Base-by-base conservation (phyloP, 148 eudicot species). In the Pouteria glomerata region DNA sequence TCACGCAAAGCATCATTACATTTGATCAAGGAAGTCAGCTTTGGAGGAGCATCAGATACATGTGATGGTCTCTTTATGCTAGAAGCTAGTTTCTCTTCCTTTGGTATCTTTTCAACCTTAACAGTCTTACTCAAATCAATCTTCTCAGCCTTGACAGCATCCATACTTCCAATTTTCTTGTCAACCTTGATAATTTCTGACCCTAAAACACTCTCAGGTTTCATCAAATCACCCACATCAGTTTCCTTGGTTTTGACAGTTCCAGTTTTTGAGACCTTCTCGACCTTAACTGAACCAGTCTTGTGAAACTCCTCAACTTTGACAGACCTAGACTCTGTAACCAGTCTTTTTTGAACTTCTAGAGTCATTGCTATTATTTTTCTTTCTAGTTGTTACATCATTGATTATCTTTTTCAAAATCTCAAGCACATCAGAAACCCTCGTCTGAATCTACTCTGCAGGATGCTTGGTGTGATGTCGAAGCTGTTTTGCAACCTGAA, bases 21-120 rank as follows among this genome's bases (percentile, higher is more conserved):
- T 63, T 85, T 84, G 72, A 84, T 57, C 81, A 88, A 75, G 30
- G 87, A 74, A 39, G 82, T 82, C 76, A 88, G 71, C 77, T 84
- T 88, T 34, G 92, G 89, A 29, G 85, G 87, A 26, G 61, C 79
- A 72, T 70, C 79, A 58, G 77, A 16, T 27, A 50, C 76, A 30
- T 78, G 75, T 27, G 70, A 2, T 13, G 76, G 78, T 37, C 47
- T 80, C 72, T 66, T 82, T 24, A 50, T 47, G 56, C 57, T 57
- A 42, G 82, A 66, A 47, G 74, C 30, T 19, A 45, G 73, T 19
- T 69, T 79, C 71, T 79, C 90, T 76, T 70, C 80, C 72, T 79
- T 79, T 30, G 58, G 29, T 23, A 74, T 53, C 72, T 70, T 75
- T 33, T 87, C 85, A 64, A 60, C 68, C 73, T 80, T 80, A 35